Conservation (phyloP, 257 asterid species). For the Primulina huaijiensis region DNA sequence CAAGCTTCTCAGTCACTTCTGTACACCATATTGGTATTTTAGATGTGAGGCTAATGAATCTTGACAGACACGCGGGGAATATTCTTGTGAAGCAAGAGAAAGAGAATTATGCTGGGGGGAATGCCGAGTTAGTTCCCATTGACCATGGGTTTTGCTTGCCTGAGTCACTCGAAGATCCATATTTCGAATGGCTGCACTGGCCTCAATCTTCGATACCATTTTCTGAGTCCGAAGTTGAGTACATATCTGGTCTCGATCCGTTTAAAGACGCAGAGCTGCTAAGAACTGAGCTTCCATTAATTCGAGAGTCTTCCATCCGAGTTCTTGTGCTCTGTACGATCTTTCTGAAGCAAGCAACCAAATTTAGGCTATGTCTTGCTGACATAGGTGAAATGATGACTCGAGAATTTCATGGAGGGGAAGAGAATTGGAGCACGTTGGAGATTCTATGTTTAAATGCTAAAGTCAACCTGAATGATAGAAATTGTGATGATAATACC, state of each 20-base stretch:
- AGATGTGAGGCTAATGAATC: slow-evolving; percentile 80
- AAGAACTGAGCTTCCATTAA: slow-evolving; percentile 60
- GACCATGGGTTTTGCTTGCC: slow-evolving; percentile 97
- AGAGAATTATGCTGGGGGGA: slow-evolving; percentile 45
- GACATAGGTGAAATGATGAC: slow-evolving; percentile 96
- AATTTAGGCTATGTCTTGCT: slow-evolving; percentile 68
- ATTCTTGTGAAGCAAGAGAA: slow-evolving; percentile 64
- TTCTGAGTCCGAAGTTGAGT: slow-evolving; percentile 70
- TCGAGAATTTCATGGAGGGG: slow-evolving; percentile 59
- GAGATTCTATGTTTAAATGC: slow-evolving; percentile 70
- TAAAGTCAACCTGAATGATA: slow-evolving; percentile 39
- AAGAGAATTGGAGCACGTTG: slow-evolving; percentile 58
- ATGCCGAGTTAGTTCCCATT: slow-evolving; percentile 82
- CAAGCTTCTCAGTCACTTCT: slow-evolving; percentile 74
- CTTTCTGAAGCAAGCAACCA: slow-evolving; percentile 65
- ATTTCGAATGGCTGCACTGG: slow-evolving; percentile 97
- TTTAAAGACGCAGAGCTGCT: slow-evolving; percentile 69
- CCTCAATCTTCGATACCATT: slow-evolving; percentile 89
- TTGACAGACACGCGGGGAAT: slow-evolving; percentile 94
- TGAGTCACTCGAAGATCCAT: slow-evolving; percentile 88
- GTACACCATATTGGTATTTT: slow-evolving; percentile 84
- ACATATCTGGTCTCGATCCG: slow-evolving; percentile 68
- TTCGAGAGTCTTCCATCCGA: slow-evolving; percentile 70
- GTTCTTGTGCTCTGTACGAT: slow-evolving; percentile 79
- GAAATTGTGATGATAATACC: slow-evolving; percentile 24